phyloP scores from a whole-genome alignment of 306 rosid species.

The Parietaria judaica region DNA sequence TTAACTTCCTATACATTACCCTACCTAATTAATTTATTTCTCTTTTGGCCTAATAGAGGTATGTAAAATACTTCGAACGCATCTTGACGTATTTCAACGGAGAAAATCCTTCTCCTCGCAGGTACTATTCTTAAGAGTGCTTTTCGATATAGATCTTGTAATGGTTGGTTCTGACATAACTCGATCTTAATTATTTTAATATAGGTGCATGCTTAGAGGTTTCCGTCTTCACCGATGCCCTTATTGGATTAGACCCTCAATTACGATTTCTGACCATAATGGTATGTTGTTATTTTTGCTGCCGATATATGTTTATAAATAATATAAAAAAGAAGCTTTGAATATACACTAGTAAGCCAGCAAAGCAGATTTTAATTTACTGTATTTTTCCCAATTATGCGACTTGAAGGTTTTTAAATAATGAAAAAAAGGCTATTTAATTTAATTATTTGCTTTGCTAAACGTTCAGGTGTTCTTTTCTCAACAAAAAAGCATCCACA shows the following conservation, averaged over 20 bases:
- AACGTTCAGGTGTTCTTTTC: slow-evolving; percentile 73
- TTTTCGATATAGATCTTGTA: slow-evolving; percentile 10
- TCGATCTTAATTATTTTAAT: slow-evolving; percentile 10
- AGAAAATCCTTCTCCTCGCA: slow-evolving; percentile 81
- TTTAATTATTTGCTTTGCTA: slow-evolving; percentile 19
- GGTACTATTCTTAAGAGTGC: slow-evolving; percentile 34
- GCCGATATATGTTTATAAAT: neutral
- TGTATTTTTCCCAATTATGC: neutral
- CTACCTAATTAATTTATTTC: neutral
- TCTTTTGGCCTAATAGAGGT: slow-evolving; percentile 45
- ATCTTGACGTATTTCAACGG: slow-evolving; percentile 81
- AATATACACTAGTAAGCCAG: no score
- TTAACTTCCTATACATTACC: slow-evolving; percentile 1
- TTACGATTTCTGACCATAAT: slow-evolving; percentile 82
- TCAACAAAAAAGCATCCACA: slow-evolving; percentile 88
- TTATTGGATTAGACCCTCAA: slow-evolving; percentile 93
- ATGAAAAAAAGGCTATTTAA: neutral
- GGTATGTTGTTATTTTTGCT: slow-evolving; percentile 45
- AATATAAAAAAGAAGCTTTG: neutral
- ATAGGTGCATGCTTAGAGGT: slow-evolving; percentile 97
- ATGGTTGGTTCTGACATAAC: slow-evolving; percentile 12
- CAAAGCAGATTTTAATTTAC: neutral
- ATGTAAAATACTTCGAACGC: slow-evolving; percentile 90
- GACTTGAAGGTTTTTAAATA: neutral
- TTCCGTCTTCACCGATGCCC: slow-evolving; percentile 97